Conservation (phyloP, 192 early-diverging fungal species). For the Coemansia furcata region DNA sequence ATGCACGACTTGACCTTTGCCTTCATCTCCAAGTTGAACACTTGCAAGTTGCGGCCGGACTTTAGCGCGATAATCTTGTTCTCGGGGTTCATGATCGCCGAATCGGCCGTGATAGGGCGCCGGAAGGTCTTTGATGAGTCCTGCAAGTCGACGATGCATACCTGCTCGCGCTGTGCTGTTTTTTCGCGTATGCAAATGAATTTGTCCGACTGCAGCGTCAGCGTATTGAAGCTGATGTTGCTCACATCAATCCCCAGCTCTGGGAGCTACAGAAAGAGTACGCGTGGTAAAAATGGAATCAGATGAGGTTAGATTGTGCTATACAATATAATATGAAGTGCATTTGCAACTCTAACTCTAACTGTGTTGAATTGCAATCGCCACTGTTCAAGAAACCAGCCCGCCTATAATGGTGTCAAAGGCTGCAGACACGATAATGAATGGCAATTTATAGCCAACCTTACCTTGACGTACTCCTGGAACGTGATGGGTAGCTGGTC, state of each 20-base stretch:
- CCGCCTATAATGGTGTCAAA: neutral
- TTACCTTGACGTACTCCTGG: constrained; percentile 96
- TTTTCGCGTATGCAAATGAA: constrained; percentile 97
- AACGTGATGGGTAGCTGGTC: constrained; percentile 89
- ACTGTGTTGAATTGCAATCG: neutral
- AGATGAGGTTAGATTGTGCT: constrained; percentile 9
- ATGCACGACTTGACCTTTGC: constrained; percentile 90
- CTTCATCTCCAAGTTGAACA: constrained; percentile 96
- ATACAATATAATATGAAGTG: neutral
- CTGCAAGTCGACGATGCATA: constrained; percentile 92
- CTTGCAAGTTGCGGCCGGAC: constrained; percentile 88
- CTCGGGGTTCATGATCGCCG: constrained; percentile 96
- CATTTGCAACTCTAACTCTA: constrained; percentile 4
- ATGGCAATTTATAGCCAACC: neutral
- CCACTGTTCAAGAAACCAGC: neutral
- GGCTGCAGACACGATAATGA: neutral
- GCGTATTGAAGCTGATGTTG: constrained; percentile 94
- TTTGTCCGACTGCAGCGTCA: constrained; percentile 97
- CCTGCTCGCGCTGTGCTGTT: constrained; percentile 79
- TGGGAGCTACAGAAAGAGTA: constrained; percentile 66
- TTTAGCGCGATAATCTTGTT: constrained; percentile 95
- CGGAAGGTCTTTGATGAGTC: constrained; percentile 79
- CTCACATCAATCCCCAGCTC: constrained; percentile 85
- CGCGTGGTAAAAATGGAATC: neutral
- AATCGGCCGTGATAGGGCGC: constrained; percentile 94